These are phyloP conservation scores for Colletotrichum plurivorum DNA, from an alignment of 2,329 filamentous ascomycete species.

Conservation along the genomic window DNA sequence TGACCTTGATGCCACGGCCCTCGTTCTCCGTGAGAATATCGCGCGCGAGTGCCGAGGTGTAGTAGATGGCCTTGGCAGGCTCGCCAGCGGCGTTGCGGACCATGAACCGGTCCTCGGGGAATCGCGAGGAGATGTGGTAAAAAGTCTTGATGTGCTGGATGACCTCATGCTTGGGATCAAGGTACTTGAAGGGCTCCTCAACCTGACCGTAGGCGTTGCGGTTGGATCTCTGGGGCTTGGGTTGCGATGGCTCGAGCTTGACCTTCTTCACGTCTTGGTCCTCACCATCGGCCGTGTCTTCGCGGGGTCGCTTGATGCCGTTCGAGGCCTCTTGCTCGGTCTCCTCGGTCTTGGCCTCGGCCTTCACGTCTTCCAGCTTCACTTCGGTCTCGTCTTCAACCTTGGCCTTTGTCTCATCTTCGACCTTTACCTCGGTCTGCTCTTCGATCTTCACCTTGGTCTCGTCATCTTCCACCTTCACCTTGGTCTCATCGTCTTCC, in stretches of 20 bases:
- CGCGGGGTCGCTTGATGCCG: slow-evolving; percentile 52
- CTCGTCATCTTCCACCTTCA: slow-evolving; percentile 33
- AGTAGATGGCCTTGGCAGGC: slow-evolving; percentile 96
- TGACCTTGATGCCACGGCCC: slow-evolving; percentile 91
- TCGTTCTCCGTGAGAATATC: slow-evolving; percentile 91
- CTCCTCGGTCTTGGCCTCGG: slow-evolving; percentile 31
- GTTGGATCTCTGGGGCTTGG: slow-evolving; percentile 51
- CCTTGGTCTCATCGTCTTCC: slow-evolving; percentile 30
- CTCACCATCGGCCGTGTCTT: slow-evolving; percentile 50
- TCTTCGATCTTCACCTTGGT: slow-evolving; percentile 27
- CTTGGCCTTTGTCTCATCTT: slow-evolving; percentile 36
- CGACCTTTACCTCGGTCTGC: slow-evolving; percentile 18
- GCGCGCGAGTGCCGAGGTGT: slow-evolving; percentile 86
- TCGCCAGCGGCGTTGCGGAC: slow-evolving; percentile 92
- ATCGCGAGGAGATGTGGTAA: slow-evolving; percentile 86
- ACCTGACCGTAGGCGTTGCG: slow-evolving; percentile 67
- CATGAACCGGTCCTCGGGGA: slow-evolving; percentile 94
- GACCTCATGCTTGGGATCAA: slow-evolving; percentile 80
- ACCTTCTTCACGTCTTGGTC: slow-evolving; percentile 55
- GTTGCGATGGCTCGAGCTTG: slow-evolving; percentile 54
- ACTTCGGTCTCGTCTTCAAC: slow-evolving; percentile 10
- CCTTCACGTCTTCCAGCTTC: slow-evolving; percentile 23
- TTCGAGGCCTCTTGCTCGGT: slow-evolving; percentile 38
- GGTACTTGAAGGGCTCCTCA: slow-evolving; percentile 96
- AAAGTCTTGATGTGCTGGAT: slow-evolving; percentile 85